Evolutionary conservation across 768 basidiomycete species (phyloP).

Genomic region (Mrakia blollopis): DNA sequence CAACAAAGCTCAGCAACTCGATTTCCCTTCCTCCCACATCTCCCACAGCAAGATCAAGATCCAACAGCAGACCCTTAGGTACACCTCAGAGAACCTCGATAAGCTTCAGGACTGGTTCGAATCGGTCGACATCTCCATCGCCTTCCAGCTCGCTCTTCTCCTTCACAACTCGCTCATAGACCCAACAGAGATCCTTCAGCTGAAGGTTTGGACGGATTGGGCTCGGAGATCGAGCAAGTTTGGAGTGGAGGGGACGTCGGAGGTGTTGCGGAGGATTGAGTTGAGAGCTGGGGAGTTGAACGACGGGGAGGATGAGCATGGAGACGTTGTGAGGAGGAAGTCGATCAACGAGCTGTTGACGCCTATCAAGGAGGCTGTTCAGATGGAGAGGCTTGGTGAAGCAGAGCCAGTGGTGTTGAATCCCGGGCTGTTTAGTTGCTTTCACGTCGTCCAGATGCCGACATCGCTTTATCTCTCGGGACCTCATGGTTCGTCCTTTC

Average conservation of each 20-base stretch:
- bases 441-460: slow-evolving; percentile 3
- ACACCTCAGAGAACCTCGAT: background rate
- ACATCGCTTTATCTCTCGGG: background rate
- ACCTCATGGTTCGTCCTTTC: background rate
- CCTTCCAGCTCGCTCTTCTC: background rate
- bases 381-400: slow-evolving; percentile 33
- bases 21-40: background rate
- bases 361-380: background rate
- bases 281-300: background rate
- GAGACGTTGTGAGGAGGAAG: background rate
- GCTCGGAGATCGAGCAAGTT: background rate
- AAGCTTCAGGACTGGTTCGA: slow-evolving; percentile 1
- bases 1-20: background rate
- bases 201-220: background rate
- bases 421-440: background rate
- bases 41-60: background rate
- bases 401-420: background rate
- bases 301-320: background rate
- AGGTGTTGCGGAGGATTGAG: background rate
- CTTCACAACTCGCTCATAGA: slow-evolving; percentile 1
- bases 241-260: background rate
- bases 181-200: background rate
- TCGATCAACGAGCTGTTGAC: background rate
- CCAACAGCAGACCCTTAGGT: slow-evolving; percentile 3
- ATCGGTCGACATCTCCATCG: background rate